Conservation (phyloP, 495 filamentous ascomycete species). For the Annulohypoxylon bovei region DNA sequence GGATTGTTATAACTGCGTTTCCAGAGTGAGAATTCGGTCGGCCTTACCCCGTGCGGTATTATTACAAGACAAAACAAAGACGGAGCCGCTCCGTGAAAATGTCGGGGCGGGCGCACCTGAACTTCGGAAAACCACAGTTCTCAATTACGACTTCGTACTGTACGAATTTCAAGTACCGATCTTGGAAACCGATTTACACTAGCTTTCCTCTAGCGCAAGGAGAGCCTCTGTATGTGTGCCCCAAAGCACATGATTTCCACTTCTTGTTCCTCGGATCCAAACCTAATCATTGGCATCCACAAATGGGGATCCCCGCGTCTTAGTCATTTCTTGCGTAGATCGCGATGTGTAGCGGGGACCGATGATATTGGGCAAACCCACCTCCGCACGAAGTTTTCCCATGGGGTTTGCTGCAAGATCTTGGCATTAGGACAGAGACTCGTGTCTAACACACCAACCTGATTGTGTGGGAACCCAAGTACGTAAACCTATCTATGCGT, state of each 20-base stretch:
- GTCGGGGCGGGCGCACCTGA: background rate
- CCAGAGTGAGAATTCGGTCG: background rate
- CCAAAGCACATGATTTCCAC: background rate
- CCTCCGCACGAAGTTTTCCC: background rate
- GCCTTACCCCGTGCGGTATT: background rate
- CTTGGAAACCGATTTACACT: background rate
- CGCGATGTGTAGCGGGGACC: background rate
- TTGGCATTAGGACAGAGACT: background rate
- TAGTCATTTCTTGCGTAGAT: background rate
- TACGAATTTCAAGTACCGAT: background rate
- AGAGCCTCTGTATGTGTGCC: too few species aligned
- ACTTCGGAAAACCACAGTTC: background rate
- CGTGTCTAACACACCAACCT: background rate
- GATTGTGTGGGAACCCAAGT: background rate
- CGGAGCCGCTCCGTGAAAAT: background rate
- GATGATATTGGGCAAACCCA: background rate
- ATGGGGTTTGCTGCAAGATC: background rate
- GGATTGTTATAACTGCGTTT: background rate
- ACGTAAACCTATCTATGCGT: background rate
- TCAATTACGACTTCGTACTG: background rate
- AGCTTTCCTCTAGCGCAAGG: background rate
- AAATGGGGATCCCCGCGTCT: conserved; percentile 2
- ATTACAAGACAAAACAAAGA: too few species aligned
- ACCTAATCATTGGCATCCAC: background rate
- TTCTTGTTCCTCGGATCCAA: background rate